Conservation (phyloP, 2,329 filamentous ascomycete genomes). For the Epichloe bromicola region DNA sequence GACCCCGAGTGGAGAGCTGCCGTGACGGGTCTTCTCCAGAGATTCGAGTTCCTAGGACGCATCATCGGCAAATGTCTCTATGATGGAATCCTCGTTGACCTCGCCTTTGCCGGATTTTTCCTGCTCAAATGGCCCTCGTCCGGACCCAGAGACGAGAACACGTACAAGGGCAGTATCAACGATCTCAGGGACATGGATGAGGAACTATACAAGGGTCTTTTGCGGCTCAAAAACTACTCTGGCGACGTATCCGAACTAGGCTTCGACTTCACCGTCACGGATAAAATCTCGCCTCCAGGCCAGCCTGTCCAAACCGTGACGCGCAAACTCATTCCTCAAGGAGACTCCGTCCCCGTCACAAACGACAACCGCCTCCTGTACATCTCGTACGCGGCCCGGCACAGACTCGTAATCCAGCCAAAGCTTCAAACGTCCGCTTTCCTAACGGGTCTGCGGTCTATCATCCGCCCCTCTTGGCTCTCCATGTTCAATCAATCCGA, state of each 20-base stretch:
- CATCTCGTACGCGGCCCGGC: constrained; percentile 79
- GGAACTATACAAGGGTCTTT: constrained; percentile 74
- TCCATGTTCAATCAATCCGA: constrained; percentile 98
- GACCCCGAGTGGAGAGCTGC: constrained; percentile 42
- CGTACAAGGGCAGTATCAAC: constrained; percentile 86
- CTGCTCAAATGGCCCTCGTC: constrained; percentile 86
- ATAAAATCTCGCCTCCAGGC: constrained; percentile 40
- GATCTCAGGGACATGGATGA: constrained; percentile 88
- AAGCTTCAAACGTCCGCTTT: constrained; percentile 76
- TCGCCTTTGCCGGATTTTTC: constrained; percentile 90
- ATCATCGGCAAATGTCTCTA: constrained; percentile 95
- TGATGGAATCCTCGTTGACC: constrained; percentile 88
- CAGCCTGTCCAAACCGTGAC: constrained; percentile 49
- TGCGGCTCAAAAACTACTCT: constrained; percentile 70
- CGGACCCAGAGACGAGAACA: constrained; percentile 47
- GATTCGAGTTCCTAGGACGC: constrained; percentile 84
- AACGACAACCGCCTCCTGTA: constrained; percentile 92
- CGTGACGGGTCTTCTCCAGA: constrained; percentile 49
- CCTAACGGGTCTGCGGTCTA: constrained; percentile 68
- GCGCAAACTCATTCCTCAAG: constrained; percentile 62
- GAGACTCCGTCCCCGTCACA: constrained; percentile 66
- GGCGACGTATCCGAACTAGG: constrained; percentile 60
- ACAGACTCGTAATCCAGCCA: constrained; percentile 73
- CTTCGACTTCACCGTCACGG: constrained; percentile 81
- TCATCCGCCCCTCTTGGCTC: constrained; percentile 86